Base-by-base conservation (phyloP, 2,329 filamentous ascomycete species). In the Penicillium carneum region DNA sequence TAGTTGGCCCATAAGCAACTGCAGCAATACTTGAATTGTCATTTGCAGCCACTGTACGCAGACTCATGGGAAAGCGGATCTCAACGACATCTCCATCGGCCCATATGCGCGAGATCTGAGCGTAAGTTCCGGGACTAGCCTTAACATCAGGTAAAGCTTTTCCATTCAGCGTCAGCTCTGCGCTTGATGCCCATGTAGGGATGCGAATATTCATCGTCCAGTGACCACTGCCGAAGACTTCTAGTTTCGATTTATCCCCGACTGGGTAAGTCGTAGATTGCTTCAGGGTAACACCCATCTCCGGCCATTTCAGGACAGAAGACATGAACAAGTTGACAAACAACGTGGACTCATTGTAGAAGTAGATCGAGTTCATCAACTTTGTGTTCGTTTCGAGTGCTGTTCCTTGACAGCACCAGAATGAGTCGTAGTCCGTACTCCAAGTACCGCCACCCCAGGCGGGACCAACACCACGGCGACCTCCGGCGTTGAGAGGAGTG, bases 391-490 rank as follows among this genome's bases (percentile, higher is more conserved):
- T 84, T 72, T 85, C 83, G 1, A 85, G 59, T 0, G 77, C 81
- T 0, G 83, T 84, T 1, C 82, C 83, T 66, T 84, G 81, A 56
- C 83, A 85, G 69, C 83, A 85, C 83, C 83, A 85, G 69, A 84
- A 83, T 0, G 80, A 82, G 50, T 81, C 72, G 64, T 84, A 83
- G 62, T 84, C 82, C 0, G 83, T 85, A 45, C 80, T 83, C 81
- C 82, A 86, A 0, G 82, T 84, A 26, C 83, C 83, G 0, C 83
- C 83, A 8, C 83, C 83, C 83, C 81, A 84, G 0, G 81, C 82
- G 23, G 83, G 83, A 0, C 84, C 83, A 4, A 85, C 74, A 2
- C 83, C 84, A 1, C 83, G 78, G 0, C 70, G 72, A 0, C 79
- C 81, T 6, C 83, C 82, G 0, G 84, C 74, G 42, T 80, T 82